Base-by-base conservation (phyloP, 805 yeast species). In the Starmerella asiatica region DNA sequence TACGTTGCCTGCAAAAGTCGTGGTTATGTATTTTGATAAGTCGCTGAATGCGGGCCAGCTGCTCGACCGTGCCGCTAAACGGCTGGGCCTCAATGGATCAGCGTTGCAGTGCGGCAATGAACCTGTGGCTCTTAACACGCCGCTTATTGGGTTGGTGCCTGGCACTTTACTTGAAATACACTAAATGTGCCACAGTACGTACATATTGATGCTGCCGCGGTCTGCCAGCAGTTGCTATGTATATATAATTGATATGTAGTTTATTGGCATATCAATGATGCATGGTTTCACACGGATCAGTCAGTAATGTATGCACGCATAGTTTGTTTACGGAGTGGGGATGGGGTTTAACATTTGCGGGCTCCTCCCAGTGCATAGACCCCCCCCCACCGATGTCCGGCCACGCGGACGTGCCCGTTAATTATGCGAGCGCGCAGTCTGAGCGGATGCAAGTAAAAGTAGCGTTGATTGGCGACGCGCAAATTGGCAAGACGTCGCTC, bases 381-480 rank as follows among this genome's bases (percentile, higher is more conserved):
- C 26, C 26, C 26, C 26, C 26, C 11, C 11, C 26, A 23, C 26
- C 26, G 26, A 39, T 29, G 42, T 30, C 42, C 14, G 34, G 37
- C 36, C 19, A 34, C 21, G 29, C 38, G 12, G 19, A 38, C 1
- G 36, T 37, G n/a, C 50, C 50, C 6, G 37, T 46, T 15, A 47
- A 46, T 43, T 46, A 45, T 31, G 43, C 49, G 14, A 45, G 41
- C 20, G 37, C 44, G 17, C 56, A 55, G 40, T 32, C 48, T 14
- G 51, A 51, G 29, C 51, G 48, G 26, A 57, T 60, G 33, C 57
- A 61, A 27, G 54, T 88, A 35, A 91, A 88, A 53, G 85, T 88
- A 16, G 97, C 96, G 3, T 71, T 88, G 34, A 74, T 88, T 36
- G 98, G 98, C 5, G 97, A 88, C 59, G 93, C 94, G 2, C 93